These are phyloP conservation scores for Clarireedia homoeocarpa DNA, from an alignment of 2,329 filamentous ascomycete species.

Conservation along the genomic window DNA sequence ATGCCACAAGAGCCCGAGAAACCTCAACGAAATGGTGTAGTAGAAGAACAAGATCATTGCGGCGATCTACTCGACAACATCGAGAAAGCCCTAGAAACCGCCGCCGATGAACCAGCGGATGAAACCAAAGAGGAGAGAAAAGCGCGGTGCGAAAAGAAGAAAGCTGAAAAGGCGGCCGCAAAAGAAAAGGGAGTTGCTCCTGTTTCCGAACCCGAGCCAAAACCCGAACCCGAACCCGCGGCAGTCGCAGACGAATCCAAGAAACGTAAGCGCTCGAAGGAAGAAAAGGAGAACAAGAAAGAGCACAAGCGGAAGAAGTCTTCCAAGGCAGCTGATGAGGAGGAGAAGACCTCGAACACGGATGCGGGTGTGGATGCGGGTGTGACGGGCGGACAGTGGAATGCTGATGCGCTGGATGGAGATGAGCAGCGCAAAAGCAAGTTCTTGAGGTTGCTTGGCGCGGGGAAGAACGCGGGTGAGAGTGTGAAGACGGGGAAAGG, in stretches of 20 bases:
- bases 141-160: slow-evolving; percentile 6
- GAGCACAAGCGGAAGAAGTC: slow-evolving; percentile 4
- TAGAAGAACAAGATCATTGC: background rate
- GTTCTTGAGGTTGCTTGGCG: slow-evolving; percentile 30
- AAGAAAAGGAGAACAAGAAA: slow-evolving; percentile 8
- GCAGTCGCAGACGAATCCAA: slow-evolving; percentile 3
- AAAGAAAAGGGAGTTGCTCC: slow-evolving; percentile 2
- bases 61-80: background rate
- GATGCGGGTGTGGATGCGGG: background rate
- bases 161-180: slow-evolving; percentile 9
- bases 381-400: slow-evolving; percentile 21
- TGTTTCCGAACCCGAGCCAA: background rate
- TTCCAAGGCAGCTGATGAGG: background rate
- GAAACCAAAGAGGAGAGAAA: background rate
- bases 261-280: slow-evolving; percentile 11
- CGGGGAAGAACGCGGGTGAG: slow-evolving; percentile 17
- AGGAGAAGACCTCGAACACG: slow-evolving; percentile 1
- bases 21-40: background rate
- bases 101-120: background rate
- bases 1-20: background rate
- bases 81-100: background rate
- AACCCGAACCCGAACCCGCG: background rate
- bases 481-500: slow-evolving; percentile 1
- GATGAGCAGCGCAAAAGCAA: slow-evolving; percentile 28
- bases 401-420: slow-evolving; percentile 26